Evolutionary conservation across 2,329 filamentous ascomycete genomes (phyloP), one percentile per base, ranked within the genome.

Genomic region (Colletotrichum sidae): DNA sequence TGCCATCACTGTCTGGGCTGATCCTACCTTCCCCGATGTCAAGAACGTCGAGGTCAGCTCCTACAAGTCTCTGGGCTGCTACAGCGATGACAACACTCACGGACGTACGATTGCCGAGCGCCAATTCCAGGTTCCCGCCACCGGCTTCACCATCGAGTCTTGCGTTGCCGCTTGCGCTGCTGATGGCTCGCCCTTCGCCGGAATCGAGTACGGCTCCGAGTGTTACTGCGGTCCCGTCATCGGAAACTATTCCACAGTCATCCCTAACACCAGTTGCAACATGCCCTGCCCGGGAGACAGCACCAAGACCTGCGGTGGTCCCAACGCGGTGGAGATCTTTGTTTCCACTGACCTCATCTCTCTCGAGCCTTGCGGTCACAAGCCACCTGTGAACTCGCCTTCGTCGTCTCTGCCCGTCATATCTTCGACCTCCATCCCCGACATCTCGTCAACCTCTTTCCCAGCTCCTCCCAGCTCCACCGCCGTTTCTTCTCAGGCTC

Each of bases 21-120:
- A 86, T 54, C 78, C 81, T 4, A 85, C 81, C 37, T 84, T 83
- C 69, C 72, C 78, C 51, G 76, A 78, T 33, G 75, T 76, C 66
- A 77, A 75, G 17, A 77, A 84, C 55, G 74, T 83, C 34, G 82
- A 81, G 33, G 78, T 84, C 49, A 78, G 79, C 57, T 80, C 82
- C 50, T 92, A 88, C 80, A 78, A 79, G 47, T 83, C 87, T 68
- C 73, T 84, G n/a, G 90, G 90, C 60, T 92, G 90, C 78, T 90
- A 85, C 71, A 80, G 78, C 35, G 84, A 86, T 67, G 71, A 78
- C 60, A 77, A 77, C 17, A 67, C 67, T 52, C 68, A 76, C 55
- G 79, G 81, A 45, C 80, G 79, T 53, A 79, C 84, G 34, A 77
- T 87, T 51, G 77, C 77, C 34, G 84, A 81, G 72, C 75, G 74